These are phyloP conservation scores for Penicillium sp. DNA, from an alignment of 2,329 filamentous ascomycete species.

Conservation along the genomic window DNA sequence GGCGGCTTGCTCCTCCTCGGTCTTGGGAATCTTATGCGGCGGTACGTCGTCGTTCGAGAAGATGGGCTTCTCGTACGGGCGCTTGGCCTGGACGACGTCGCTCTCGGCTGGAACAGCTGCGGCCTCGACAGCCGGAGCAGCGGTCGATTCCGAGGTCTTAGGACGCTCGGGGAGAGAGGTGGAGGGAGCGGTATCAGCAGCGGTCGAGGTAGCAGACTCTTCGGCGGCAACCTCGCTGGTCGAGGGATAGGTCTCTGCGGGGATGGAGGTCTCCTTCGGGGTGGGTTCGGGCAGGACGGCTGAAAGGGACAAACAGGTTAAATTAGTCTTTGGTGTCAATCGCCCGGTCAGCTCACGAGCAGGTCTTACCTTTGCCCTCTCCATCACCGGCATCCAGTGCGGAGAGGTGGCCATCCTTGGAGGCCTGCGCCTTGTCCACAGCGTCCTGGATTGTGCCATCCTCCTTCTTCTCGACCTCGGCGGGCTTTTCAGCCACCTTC, in stretches of 20 bases:
- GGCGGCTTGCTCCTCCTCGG: constrained; percentile 28
- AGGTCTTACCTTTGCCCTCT: constrained; percentile 19
- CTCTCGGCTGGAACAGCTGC: constrained; percentile 14
- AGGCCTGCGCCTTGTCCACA: constrained; percentile 24
- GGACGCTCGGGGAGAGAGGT: constrained; percentile 11
- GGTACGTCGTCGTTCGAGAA: constrained; percentile 33
- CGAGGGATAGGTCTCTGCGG: constrained; percentile 20
- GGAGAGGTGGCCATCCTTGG: constrained; percentile 21
- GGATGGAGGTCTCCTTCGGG: constrained; percentile 17
- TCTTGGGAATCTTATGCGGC: constrained; percentile 37
- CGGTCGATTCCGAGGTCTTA: constrained; percentile 13
- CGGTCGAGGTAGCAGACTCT: constrained; percentile 19
- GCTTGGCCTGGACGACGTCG: constrained; percentile 30
- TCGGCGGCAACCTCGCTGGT: constrained; percentile 18
- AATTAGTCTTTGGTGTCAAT: no score
- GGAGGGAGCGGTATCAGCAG: constrained; percentile 10
- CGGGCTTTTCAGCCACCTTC: constrained; percentile 1
- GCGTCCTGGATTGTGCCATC: constrained; percentile 17
- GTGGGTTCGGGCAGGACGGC: constrained; percentile 22
- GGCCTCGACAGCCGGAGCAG: constrained; percentile 4
- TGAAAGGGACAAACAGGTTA: constrained; percentile 4
- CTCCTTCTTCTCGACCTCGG: constrained; percentile 5
- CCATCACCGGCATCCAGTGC: constrained; percentile 15
- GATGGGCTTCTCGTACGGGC: constrained; percentile 36
- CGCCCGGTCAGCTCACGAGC: constrained; percentile 1